These are phyloP conservation scores for Amborella trichopoda DNA, from an alignment of 164 flowering plant species.

Conservation along the genomic window DNA sequence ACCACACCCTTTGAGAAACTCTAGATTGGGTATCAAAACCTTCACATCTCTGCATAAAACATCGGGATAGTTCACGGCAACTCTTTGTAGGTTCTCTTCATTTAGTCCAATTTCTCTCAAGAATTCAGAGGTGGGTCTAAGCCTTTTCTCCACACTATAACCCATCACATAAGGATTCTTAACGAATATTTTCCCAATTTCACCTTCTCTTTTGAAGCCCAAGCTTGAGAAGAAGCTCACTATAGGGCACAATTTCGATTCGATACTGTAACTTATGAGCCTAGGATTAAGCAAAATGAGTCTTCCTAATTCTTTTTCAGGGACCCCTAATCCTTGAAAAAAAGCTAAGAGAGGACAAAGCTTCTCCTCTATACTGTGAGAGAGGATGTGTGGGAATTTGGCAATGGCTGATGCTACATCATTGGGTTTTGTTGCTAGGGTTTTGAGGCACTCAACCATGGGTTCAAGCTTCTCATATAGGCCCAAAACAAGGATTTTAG, in stretches of 20 bases:
- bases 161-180: slow-evolving; percentile 86
- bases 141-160: slow-evolving; percentile 71
- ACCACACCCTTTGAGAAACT: slow-evolving; percentile 45
- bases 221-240: slow-evolving; percentile 62
- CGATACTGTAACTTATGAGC: slow-evolving; percentile 90
- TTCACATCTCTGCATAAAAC: slow-evolving; percentile 83
- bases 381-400: slow-evolving; percentile 72
- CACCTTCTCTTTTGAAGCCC: slow-evolving; percentile 52
- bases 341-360: slow-evolving; percentile 89
- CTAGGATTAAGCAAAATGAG: slow-evolving; percentile 72
- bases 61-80: slow-evolving; percentile 57
- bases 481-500: slow-evolving; percentile 63
- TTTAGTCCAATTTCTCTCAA: slow-evolving; percentile 56
- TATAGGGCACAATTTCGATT: slow-evolving; percentile 47
- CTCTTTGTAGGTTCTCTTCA: slow-evolving; percentile 40
- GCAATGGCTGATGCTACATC: slow-evolving; percentile 67
- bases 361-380: slow-evolving; percentile 87
- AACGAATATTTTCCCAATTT: slow-evolving; percentile 63
- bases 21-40: slow-evolving; percentile 49
- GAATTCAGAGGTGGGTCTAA: slow-evolving; percentile 74
- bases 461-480: slow-evolving; percentile 76
- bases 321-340: slow-evolving; percentile 70
- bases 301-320: slow-evolving; percentile 71
- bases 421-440: slow-evolving; percentile 55
- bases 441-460: slow-evolving; percentile 65